Base-by-base conservation (phyloP, 352 stramenopile genomes). In the Phytopythium aichiense region DNA sequence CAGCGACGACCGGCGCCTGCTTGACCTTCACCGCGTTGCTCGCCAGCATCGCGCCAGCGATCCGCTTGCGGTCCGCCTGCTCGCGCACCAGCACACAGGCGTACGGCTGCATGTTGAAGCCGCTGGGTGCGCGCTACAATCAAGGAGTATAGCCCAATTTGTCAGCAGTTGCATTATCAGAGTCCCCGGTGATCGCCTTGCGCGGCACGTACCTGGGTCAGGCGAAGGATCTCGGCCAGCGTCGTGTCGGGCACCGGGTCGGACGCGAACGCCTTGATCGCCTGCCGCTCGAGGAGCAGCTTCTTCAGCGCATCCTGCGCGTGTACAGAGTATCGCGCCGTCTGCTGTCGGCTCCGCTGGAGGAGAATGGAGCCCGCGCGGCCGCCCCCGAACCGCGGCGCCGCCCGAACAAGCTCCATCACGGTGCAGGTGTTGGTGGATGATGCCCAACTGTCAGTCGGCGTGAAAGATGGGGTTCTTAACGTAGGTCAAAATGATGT, bases 81-180 rank as follows among this genome's bases (percentile, higher is more conserved):
- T 91, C 77, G 42, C 85, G 81, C 42, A 96, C 78, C 31, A 96
- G 38, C 22, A 96, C 74, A 20, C 80, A 88, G 0, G 84, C 81
- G 58, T 92, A 96, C 42, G 85, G 84, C 64, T 92, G 79, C 48
- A 73, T 81, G 61, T 96, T 96, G 64, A 94, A 93, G 7, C 82
- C 77, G n/a, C 71, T 89, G 1, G 87, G 87, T 4, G 84, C 82
- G 55, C 80, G 73, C 83, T 92, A 31, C 16, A 40, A 11, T 4
- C 35, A 40, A 23, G 48, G 1, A 38, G 15, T 11, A 40, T 1
- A 40, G 35, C 35, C 28, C 3, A 5, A 31, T 31, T 7, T 11
- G 20, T 30, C n/a, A 22, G 38, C 7, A 66, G 13, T 11, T 42
- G 15, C 54, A 66, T 1, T 0, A 20, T 4, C 30, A 56, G 9